A percentile compares a stretch with the other conserved stretches of the same genome.
Evolutionary conservation across 441 rosid species (phyloP).

Genomic region (Gossypium aridum): DNA sequence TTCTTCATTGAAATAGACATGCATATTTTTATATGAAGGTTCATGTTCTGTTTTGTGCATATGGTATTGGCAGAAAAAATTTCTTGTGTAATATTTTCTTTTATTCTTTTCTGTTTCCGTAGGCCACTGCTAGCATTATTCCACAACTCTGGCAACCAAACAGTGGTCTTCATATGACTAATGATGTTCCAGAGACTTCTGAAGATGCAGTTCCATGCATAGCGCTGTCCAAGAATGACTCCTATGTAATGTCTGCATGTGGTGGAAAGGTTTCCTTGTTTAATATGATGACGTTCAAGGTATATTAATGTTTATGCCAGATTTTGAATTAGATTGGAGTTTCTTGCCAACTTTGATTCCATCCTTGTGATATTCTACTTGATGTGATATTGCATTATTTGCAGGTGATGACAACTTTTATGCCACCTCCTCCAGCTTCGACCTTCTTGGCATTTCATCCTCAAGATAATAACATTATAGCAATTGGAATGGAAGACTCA

Average conservation of each 20-base stretch:
- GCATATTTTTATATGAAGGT: background rate
- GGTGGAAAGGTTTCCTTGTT: slow-evolving; percentile 22
- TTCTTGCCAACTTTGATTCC: background rate
- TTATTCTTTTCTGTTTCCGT: background rate
- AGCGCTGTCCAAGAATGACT: slow-evolving; percentile 43
- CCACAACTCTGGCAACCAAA: slow-evolving; percentile 40
- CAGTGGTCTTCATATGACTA: slow-evolving; percentile 39
- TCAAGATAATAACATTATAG: slow-evolving; percentile 40
- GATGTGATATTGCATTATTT: slow-evolving; percentile 6
- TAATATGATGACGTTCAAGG: slow-evolving; percentile 39
- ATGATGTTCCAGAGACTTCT: slow-evolving; percentile 28
- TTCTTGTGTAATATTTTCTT: slow-evolving; percentile 4
- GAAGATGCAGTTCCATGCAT: slow-evolving; percentile 41
- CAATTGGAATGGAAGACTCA: slow-evolving; percentile 44
- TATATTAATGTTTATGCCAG: background rate
- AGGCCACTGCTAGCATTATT: slow-evolving; percentile 36
- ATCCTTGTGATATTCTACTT: background rate
- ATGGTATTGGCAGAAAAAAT: background rate
- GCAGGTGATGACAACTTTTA: slow-evolving; percentile 45
- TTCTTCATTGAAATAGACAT: background rate
- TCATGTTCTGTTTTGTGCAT: background rate
- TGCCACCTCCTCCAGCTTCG: slow-evolving; percentile 42
- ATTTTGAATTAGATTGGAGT: slow-evolving; percentile 3
- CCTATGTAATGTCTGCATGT: slow-evolving; percentile 41
- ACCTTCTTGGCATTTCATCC: slow-evolving; percentile 45